Evolutionary conservation across 1,284 basidiomycete species (phyloP).

Genomic region (Takashimella koratensis): DNA sequence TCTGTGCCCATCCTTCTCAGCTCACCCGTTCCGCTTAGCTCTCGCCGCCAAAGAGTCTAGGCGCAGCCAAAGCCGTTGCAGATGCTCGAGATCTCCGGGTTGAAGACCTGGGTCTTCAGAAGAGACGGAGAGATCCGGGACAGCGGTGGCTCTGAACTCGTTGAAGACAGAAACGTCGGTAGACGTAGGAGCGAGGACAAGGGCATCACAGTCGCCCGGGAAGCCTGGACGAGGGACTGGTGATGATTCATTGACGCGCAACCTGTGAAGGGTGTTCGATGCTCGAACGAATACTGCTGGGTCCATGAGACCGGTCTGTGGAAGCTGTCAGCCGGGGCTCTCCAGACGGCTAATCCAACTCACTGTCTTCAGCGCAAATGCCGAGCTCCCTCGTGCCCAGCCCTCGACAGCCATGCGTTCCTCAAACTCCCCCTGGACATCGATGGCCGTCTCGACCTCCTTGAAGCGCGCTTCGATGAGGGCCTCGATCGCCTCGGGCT

Average conservation of each 20-base stretch:
- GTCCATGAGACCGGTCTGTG: constrained; percentile 26
- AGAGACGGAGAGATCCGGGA: not conserved
- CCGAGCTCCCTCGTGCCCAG: constrained; percentile 56
- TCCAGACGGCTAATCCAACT: no score
- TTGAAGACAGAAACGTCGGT: constrained; percentile 56
- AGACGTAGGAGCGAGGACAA: constrained; percentile 5
- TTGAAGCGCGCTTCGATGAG: constrained; percentile 7
- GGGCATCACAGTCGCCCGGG: not conserved
- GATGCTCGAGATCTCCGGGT: constrained; percentile 54
- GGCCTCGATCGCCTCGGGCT: constrained; percentile 7
- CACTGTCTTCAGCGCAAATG: constrained; percentile 74
- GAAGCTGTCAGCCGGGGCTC: not conserved
- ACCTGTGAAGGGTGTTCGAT: constrained; percentile 19
- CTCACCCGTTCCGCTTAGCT: constrained; percentile 52
- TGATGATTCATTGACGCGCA: constrained; percentile 10
- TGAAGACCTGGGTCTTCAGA: constrained; percentile 8
- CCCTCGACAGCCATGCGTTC: constrained; percentile 44
- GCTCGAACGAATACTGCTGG: constrained; percentile 26
- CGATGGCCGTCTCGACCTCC: constrained; percentile 56
- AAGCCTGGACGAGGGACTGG: not conserved
- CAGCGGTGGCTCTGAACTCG: constrained; percentile 52
- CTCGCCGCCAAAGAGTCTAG: constrained; percentile 58
- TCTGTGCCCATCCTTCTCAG: constrained; percentile 12
- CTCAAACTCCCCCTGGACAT: constrained; percentile 73
- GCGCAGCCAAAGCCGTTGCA: constrained; percentile 59